A percentile compares a stretch with the other conserved stretches of the same genome.
Evolutionary conservation across 2,329 filamentous ascomycete species (phyloP).

Genomic region (Monilinia fructicola): DNA sequence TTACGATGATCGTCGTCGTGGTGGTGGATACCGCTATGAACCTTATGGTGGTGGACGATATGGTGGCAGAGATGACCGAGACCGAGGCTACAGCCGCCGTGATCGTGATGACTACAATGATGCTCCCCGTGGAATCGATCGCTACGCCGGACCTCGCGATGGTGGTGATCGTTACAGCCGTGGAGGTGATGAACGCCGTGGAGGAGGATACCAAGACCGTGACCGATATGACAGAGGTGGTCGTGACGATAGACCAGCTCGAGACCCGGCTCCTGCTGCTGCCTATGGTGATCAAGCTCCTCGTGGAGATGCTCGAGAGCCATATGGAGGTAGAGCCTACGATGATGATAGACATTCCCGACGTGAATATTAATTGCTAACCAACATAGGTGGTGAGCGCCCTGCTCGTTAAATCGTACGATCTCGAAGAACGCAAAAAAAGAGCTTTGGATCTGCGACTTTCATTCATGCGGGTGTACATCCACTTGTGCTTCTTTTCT

Average conservation of each 20-base stretch:
- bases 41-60: slow-evolving; percentile 35
- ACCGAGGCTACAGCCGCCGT: slow-evolving; percentile 44
- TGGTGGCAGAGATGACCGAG: slow-evolving; percentile 47
- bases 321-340: slow-evolving; percentile 46
- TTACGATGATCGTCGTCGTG: slow-evolving; percentile 49
- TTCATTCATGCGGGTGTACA: slow-evolving; percentile 42
- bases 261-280: slow-evolving; percentile 44
- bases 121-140: slow-evolving; percentile 42
- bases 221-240: slow-evolving; percentile 48
- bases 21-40: slow-evolving; percentile 36
- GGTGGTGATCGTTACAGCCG: slow-evolving; percentile 34
- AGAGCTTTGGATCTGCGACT: slow-evolving; percentile 41
- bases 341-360: slow-evolving; percentile 40
- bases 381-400: slow-evolving; percentile 41
- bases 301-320: slow-evolving; percentile 46
- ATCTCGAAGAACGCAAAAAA: slow-evolving; percentile 38
- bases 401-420: slow-evolving; percentile 43
- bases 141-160: slow-evolving; percentile 33
- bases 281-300: slow-evolving; percentile 47
- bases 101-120: slow-evolving; percentile 42
- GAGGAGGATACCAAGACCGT: slow-evolving; percentile 48
- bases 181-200: slow-evolving; percentile 46
- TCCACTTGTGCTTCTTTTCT: slow-evolving; percentile 39
- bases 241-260: slow-evolving; percentile 50
- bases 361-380: slow-evolving; percentile 43